Percentiles rank a stretch among this genome's conserved stretches.
Evolutionary conservation across 1,284 basidiomycete genomes (phyloP).

Genomic region (Ceraceosorus guamensis): DNA sequence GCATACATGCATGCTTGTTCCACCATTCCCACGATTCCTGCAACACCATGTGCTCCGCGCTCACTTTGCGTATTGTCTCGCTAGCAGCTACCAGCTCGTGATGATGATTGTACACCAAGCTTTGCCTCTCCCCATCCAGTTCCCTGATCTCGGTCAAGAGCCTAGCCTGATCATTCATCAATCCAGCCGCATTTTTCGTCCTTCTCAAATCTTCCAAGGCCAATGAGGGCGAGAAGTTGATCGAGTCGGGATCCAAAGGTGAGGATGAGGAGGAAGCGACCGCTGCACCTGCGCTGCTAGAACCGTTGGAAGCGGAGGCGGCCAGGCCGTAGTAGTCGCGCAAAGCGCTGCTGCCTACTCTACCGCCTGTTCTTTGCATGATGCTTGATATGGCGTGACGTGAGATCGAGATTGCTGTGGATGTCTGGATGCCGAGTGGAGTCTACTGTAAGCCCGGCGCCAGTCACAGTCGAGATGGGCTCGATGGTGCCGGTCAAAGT

Average conservation of each 20-base stretch:
- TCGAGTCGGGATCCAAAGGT: background rate
- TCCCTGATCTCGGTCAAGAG: slow-evolving; percentile 62
- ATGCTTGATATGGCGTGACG: too few species aligned
- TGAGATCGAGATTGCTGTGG: too few species aligned
- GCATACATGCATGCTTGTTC: background rate
- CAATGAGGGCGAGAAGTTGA: slow-evolving; percentile 2
- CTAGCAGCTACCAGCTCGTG: slow-evolving; percentile 85
- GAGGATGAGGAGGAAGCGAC: background rate
- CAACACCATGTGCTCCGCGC: slow-evolving; percentile 27
- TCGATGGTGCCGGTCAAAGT: too few species aligned
- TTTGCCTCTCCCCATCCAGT: slow-evolving; percentile 77
- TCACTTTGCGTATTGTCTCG: slow-evolving; percentile 76
- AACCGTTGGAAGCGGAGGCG: background rate
- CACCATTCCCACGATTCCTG: background rate
- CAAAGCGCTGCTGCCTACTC: slow-evolving; percentile 2
- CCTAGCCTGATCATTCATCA: slow-evolving; percentile 25
- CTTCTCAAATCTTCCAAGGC: slow-evolving; percentile 19
- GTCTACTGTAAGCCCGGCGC: too few species aligned
- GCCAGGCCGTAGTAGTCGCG: slow-evolving; percentile 40
- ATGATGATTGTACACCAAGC: slow-evolving; percentile 86
- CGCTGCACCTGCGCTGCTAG: slow-evolving; percentile 1
- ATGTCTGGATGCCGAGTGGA: too few species aligned
- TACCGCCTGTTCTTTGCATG: too few species aligned
- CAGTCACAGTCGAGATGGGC: too few species aligned
- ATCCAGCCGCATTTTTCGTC: slow-evolving; percentile 18